phyloP scores from a whole-genome alignment of 148 eudicot species.

The Chenopodium berlandieri region DNA sequence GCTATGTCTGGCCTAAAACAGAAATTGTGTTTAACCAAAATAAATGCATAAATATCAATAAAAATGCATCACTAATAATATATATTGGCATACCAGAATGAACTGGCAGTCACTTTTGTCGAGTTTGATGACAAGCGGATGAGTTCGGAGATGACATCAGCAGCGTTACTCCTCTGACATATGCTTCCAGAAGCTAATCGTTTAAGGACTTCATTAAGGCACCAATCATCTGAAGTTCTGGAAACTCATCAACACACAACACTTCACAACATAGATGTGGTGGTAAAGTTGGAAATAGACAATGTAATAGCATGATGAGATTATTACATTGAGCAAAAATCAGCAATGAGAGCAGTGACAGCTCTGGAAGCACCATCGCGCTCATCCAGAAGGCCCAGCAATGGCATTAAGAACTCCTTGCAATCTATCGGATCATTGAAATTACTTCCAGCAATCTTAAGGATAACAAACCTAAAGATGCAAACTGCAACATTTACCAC shows the following conservation, averaged over 20 bases:
- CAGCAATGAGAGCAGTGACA: constrained; percentile 57
- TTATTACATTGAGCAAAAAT: constrained; percentile 59
- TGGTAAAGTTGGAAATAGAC: background rate
- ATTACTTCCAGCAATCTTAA: constrained; percentile 36
- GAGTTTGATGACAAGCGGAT: constrained; percentile 41
- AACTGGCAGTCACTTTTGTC: constrained; percentile 25
- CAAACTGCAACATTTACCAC: constrained; percentile 47
- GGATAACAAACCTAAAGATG: constrained; percentile 56
- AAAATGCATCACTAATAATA: constrained; percentile 3
- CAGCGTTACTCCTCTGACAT: constrained; percentile 55
- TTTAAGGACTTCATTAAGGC: constrained; percentile 58
- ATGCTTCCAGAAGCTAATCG: constrained; percentile 48
- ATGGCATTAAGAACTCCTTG: constrained; percentile 43
- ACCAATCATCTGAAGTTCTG: constrained; percentile 50
- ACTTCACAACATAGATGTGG: constrained; percentile 9
- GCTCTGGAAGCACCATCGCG: constrained; percentile 70
- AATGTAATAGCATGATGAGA: background rate
- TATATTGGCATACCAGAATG: constrained; percentile 30
- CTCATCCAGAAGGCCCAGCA: constrained; percentile 58
- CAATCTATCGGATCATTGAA: constrained; percentile 40
- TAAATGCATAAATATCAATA: background rate
- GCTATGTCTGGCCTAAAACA: constrained; percentile 59
- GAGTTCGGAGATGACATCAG: constrained; percentile 57
- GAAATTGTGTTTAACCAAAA: background rate
- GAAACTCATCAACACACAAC: constrained; percentile 22